Percentiles rank a stretch among this genome's conserved stretches.
Evolutionary conservation across 768 basidiomycete genomes (phyloP).

Genomic region (Suillus discolor): DNA sequence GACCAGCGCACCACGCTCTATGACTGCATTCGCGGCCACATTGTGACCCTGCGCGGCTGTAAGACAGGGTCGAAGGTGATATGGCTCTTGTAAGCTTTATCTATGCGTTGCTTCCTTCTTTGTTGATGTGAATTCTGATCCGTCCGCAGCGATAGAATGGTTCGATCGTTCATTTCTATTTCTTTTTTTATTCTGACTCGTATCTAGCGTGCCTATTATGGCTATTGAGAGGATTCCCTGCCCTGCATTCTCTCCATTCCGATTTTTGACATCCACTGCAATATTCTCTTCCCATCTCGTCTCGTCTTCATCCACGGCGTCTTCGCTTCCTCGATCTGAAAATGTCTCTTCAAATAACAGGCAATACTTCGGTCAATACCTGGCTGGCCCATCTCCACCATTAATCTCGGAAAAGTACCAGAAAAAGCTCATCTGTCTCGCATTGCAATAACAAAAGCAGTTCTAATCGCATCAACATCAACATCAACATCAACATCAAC

Average conservation of each 20-base stretch:
- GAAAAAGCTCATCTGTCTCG: conserved; percentile 6
- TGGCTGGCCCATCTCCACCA: conserved; percentile 29
- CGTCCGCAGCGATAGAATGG: conserved; percentile 58
- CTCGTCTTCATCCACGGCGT: conserved; percentile 14
- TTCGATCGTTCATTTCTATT: conserved; percentile 21
- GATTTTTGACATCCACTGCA: conserved; percentile 30
- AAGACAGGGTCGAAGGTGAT: conserved; percentile 92
- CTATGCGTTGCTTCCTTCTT: conserved; percentile 2
- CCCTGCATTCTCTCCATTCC: conserved; percentile 27
- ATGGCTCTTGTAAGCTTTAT: conserved; percentile 69
- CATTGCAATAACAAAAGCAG: conserved; percentile 7
- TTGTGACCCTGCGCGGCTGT: conserved; percentile 87
- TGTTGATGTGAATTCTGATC: conserved; percentile 10
- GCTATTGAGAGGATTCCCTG: conserved; percentile 42
- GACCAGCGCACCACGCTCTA: conserved; percentile 82
- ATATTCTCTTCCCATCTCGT: conserved; percentile 22
- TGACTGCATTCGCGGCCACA: conserved; percentile 85
- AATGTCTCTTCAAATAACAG: conserved; percentile 25
- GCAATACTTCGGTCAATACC: conserved; percentile 17
- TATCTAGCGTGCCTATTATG: conserved; percentile 63
- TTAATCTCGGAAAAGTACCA: conserved; percentile 32
- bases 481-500: conserved; percentile 27
- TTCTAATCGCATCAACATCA: conserved; percentile 25
- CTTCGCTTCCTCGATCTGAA: conserved; percentile 23
- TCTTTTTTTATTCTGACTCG: conserved; percentile 18